Conservation (phyloP, 768 basidiomycete species). For the Russula brevipes region DNA sequence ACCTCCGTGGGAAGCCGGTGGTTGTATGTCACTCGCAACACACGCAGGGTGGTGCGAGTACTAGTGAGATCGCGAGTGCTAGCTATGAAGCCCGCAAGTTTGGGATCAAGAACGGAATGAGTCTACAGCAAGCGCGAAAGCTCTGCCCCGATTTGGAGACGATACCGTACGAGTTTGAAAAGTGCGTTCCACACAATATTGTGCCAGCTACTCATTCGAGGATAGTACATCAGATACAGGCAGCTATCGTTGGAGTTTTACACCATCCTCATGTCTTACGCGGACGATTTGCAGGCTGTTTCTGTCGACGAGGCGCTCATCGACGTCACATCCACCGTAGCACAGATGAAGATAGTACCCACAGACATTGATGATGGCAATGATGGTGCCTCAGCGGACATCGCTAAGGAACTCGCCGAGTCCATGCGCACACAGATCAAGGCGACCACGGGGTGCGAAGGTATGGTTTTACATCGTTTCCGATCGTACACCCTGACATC, state of each 20-base stretch:
- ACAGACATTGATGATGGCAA: constrained; percentile 30
- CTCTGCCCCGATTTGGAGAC: constrained; percentile 69
- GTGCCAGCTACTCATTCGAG: not conserved
- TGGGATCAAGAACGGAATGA: constrained; percentile 94
- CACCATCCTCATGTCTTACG: constrained; percentile 82
- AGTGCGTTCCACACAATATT: constrained; percentile 37
- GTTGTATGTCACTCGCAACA: constrained; percentile 96
- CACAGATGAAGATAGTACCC: constrained; percentile 30
- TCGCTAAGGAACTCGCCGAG: constrained; percentile 76
- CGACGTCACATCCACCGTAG: constrained; percentile 68
- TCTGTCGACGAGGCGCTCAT: constrained; percentile 95
- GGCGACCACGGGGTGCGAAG: constrained; percentile 79
- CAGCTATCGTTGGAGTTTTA: constrained; percentile 83
- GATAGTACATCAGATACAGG: constrained; percentile 61
- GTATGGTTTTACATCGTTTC: constrained; percentile 37
- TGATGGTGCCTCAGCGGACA: constrained; percentile 38
- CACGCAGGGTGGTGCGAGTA: constrained; percentile 65
- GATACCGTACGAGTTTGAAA: constrained; percentile 92
- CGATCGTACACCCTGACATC: constrained; percentile 7
- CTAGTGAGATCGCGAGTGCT: constrained; percentile 91
- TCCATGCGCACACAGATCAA: constrained; percentile 71
- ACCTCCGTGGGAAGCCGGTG: constrained; percentile 80
- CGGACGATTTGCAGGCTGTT: constrained; percentile 90
- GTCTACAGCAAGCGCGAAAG: constrained; percentile 73
- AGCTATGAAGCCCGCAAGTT: constrained; percentile 89